These are phyloP conservation scores for Verruconis gallopava DNA, from an alignment of 2,329 filamentous ascomycete species.

Conservation along the genomic window DNA sequence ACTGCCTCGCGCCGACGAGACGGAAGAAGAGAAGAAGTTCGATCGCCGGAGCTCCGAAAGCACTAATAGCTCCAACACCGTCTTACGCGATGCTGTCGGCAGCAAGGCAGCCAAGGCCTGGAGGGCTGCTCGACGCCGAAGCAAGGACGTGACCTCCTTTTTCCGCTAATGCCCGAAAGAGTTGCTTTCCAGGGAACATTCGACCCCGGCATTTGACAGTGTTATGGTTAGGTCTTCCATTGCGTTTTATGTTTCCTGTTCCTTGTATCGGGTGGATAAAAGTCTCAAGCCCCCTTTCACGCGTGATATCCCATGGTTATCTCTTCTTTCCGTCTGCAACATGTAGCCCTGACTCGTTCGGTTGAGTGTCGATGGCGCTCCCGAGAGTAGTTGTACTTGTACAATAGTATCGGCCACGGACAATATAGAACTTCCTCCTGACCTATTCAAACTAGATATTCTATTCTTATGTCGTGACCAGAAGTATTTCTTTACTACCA, in stretches of 20 bases:
- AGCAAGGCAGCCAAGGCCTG: not conserved
- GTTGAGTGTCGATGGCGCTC: constrained; percentile 10
- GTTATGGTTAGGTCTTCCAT: not conserved
- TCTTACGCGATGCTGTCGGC: not conserved
- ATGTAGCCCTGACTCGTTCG: constrained; percentile 5
- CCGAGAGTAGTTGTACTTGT: constrained; percentile 1
- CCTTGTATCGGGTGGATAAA: not conserved
- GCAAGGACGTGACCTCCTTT: not conserved
- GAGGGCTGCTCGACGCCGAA: constrained; percentile 3
- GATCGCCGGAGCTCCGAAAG: constrained; percentile 2
- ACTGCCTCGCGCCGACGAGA: not conserved
- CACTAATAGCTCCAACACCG: constrained; percentile 2
- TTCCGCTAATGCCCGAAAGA: constrained; percentile 1
- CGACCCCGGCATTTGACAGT: not conserved
- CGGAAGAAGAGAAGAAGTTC: not conserved
- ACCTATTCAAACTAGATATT: too few relatives aligned
- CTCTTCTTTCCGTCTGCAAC: not conserved
- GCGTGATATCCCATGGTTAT: not conserved
- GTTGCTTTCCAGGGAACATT: not conserved
- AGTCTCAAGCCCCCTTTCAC: not conserved
- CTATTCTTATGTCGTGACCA: too few relatives aligned
- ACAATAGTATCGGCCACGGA: not conserved
- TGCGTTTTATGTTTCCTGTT: not conserved
- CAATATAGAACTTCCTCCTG: too few relatives aligned
- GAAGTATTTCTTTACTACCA: too few relatives aligned